These are phyloP conservation scores for Ensete ventricosum DNA, from an alignment of 176 grass and related monocot species.

Conservation along the genomic window DNA sequence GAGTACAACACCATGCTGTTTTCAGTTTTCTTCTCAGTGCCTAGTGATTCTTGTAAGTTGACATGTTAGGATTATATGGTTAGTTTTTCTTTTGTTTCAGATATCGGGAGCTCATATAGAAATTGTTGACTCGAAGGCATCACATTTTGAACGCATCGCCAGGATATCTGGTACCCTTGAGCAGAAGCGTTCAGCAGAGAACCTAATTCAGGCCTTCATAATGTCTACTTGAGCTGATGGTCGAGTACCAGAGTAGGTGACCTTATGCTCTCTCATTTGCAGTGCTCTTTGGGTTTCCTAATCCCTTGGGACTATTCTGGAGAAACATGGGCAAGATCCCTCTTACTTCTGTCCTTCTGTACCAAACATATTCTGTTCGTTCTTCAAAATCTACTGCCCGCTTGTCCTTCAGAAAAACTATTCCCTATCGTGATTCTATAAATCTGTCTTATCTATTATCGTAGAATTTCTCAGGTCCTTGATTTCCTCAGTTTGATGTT, in stretches of 20 bases:
- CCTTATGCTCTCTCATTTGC: constrained; percentile 15
- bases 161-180: constrained; percentile 65
- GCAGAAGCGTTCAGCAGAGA: constrained; percentile 79
- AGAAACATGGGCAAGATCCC: neutral
- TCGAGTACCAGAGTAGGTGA: constrained; percentile 5
- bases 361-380: neutral
- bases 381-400: neutral
- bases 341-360: neutral
- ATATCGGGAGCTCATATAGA: constrained; percentile 92
- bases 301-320: constrained; percentile 22
- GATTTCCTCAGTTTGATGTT: neutral
- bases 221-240: constrained; percentile 54
- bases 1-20: neutral
- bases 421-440: neutral
- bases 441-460: neutral
- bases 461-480: neutral
- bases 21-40: neutral
- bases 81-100: constrained; percentile 33
- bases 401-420: neutral
- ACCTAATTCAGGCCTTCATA: constrained; percentile 94
- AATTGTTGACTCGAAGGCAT: constrained; percentile 73
- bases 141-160: constrained; percentile 75
- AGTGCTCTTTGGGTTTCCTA: constrained; percentile 20
- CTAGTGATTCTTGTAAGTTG: neutral
- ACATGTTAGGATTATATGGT: constrained; percentile 9